Base-by-base conservation (phyloP, 2,329 filamentous ascomycete genomes). In the Fusarium sp. region DNA sequence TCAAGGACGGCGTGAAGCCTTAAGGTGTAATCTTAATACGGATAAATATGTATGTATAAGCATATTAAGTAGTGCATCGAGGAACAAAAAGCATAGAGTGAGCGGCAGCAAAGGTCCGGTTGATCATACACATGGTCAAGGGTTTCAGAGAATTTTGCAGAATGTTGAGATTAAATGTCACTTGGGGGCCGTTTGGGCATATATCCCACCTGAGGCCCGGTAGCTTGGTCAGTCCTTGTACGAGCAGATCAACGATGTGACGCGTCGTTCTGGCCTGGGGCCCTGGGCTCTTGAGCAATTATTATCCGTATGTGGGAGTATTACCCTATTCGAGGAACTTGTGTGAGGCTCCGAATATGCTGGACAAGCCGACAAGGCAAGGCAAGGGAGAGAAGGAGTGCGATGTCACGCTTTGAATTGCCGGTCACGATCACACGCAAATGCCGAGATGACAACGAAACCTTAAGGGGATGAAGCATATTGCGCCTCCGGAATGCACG, bases 1-100 rank as follows among this genome's bases (percentile, higher is more conserved):
- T 86, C 15, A 67, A 79, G 49, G 79, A 78, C 11, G 77, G 67
- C 25, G 68, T 76, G 18, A 69, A 75, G 72, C 39, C 39, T 39
- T 75, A 45, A 61, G 21, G 18, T 37, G 25, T 18, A 31, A 60
- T 45, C 48, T 48, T 52, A n/a, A 39, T 29, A 29, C 35, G 37
- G 23, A 31, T 39, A 51, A 42, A 55, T 61, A 29, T 51, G 65
- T 61, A 29, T 51, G 65, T n/a, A 56, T 46, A 21, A 51, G 41
- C 65, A 49, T 45, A 39, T 42, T 48, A 69, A 27, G 19, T 54
- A 46, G 56, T 52, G 38, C 41, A 49, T 59, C 65, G 51, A 65
- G 16, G 29, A 39, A 64, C 49, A 35, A 52, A 45, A 46, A 69
- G 51, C 54, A 41, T 48, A 35, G 64, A 69, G 52, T 52, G 44